A percentile compares a stretch with the other conserved stretches of the same genome.
phyloP scores from a whole-genome alignment of 805 yeast species.

The Nakazawaea molendinolei region DNA sequence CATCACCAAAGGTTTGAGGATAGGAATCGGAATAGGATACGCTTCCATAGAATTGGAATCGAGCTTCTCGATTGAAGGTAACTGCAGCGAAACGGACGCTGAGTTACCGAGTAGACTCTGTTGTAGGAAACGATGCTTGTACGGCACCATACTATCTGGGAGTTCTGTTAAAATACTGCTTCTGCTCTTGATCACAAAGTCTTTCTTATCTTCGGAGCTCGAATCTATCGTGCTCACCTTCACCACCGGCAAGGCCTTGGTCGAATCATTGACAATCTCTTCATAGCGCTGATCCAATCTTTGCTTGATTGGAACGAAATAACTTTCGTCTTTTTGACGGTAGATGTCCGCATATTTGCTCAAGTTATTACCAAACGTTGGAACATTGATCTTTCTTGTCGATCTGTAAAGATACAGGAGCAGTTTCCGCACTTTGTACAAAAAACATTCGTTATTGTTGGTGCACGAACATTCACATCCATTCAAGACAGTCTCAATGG shows the following conservation, averaged over 20 bases:
- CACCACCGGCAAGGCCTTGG: too few species aligned
- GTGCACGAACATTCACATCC: constrained; percentile 60
- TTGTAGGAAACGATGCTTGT: constrained; percentile 10
- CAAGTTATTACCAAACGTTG: constrained; percentile 28
- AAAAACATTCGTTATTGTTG: constrained; percentile 42
- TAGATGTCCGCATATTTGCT: constrained; percentile 25
- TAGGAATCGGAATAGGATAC: constrained; percentile 6
- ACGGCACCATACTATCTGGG: constrained; percentile 9
- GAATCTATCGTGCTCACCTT: not conserved
- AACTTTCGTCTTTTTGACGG: constrained; percentile 26
- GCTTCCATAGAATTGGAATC: not conserved
- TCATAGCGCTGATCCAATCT: constrained; percentile 19
- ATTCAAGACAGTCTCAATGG: constrained; percentile 55
- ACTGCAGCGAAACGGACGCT: not conserved
- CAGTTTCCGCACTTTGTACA: constrained; percentile 55
- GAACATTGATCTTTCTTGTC: constrained; percentile 34
- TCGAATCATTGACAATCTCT: constrained; percentile 5
- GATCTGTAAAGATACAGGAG: constrained; percentile 55
- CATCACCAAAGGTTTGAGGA: constrained; percentile 9
- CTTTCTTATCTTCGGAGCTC: constrained; percentile 3
- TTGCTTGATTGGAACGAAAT: constrained; percentile 24
- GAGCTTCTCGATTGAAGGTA: not conserved
- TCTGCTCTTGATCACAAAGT: constrained; percentile 3
- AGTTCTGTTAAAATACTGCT: constrained; percentile 8
- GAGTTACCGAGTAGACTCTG: not conserved